phyloP scores from a whole-genome alignment of 306 rosid genomes.

The Hylodesmum podocarpum region DNA sequence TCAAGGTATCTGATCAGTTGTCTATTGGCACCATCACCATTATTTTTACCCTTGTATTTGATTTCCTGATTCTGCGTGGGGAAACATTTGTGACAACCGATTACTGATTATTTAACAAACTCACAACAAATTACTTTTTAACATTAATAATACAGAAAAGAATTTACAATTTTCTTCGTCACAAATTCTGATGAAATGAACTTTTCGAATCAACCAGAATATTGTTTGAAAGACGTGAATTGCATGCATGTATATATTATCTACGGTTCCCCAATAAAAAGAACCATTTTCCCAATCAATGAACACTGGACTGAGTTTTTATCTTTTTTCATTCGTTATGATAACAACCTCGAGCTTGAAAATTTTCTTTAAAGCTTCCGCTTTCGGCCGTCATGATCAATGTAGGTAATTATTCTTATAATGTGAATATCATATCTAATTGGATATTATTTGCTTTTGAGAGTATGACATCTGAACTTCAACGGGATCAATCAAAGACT shows the following conservation, averaged over 20 bases:
- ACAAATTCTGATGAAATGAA: not conserved
- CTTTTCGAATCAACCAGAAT: not conserved
- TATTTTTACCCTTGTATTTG: not conserved
- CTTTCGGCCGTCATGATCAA: not conserved
- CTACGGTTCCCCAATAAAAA: no score
- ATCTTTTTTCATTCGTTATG: not conserved
- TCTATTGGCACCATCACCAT: not conserved
- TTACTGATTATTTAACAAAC: not conserved
- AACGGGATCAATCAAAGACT: not conserved
- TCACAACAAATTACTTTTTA: not conserved
- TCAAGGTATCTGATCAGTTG: conserved; percentile 9
- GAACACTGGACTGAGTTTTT: no score
- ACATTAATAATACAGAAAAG: not conserved
- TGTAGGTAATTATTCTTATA: not conserved
- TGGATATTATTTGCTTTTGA: not conserved
- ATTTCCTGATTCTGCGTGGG: conserved; percentile 20
- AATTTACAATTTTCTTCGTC: not conserved
- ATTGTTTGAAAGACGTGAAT: not conserved
- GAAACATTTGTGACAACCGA: not conserved
- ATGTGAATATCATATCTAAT: not conserved
- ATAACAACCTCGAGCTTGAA: not conserved
- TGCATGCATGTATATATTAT: not conserved
- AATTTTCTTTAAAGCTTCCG: not conserved
- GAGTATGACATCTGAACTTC: not conserved
- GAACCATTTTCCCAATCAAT: no score